A percentile compares a stretch with the other conserved stretches of the same genome.
Evolutionary conservation across 2,329 filamentous ascomycete species (phyloP).

Genomic region (Emmonsiellopsis sp.): DNA sequence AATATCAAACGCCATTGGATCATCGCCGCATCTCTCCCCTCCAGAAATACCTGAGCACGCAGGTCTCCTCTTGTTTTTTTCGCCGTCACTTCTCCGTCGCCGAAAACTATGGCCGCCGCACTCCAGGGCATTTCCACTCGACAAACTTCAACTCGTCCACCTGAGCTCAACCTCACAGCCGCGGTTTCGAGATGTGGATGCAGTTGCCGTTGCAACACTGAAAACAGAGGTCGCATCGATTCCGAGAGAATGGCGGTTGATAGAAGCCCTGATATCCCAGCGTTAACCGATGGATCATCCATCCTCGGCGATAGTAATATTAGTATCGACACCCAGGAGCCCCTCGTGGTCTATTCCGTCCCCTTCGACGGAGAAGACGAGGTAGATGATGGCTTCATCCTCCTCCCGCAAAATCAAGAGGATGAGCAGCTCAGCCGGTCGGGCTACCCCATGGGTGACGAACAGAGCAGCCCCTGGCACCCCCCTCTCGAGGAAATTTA

Average conservation of each 20-base stretch:
- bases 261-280: not conserved
- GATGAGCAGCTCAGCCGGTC: not conserved
- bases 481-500: not conserved
- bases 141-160: not conserved
- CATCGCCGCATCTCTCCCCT: too few species aligned
- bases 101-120: not conserved
- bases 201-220: conserved; percentile 20
- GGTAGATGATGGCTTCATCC: not conserved
- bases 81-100: not conserved
- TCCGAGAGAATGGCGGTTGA: not conserved
- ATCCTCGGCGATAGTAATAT: not conserved
- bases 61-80: not conserved
- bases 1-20: too few species aligned
- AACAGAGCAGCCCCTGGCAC: not conserved
- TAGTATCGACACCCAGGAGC: not conserved
- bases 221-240: conserved; percentile 8
- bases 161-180: not conserved
- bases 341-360: not conserved
- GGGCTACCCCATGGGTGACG: not conserved
- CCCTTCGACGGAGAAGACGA: not conserved
- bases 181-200: not conserved
- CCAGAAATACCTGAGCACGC: too few species aligned
- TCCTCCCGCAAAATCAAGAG: not conserved
- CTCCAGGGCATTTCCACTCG: not conserved
- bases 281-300: not conserved